These are phyloP conservation scores for Eutrema heterophyllum DNA, from an alignment of 345 rosid genomes.

Conservation along the genomic window DNA sequence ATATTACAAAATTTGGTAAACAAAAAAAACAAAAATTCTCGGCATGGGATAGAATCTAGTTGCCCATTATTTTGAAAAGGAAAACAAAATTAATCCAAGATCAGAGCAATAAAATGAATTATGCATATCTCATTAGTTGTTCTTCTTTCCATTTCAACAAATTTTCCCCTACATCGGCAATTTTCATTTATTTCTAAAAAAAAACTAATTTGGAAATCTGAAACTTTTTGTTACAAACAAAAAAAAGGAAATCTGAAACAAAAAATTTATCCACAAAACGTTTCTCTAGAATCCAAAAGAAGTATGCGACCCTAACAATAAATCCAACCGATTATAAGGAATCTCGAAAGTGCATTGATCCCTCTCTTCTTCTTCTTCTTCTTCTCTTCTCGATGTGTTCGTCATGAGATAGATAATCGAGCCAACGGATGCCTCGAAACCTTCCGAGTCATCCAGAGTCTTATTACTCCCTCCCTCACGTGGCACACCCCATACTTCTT, in stretches of 20 bases:
- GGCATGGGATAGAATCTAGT: too few relatives aligned
- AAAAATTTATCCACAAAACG: background rate
- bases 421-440: background rate
- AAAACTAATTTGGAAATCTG: background rate
- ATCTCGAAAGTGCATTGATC: background rate
- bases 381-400: slow-evolving; percentile 4
- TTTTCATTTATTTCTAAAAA: background rate
- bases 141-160: too few relatives aligned
- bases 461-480: background rate
- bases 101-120: too few relatives aligned
- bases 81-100: too few relatives aligned
- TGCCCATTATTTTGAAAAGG: too few relatives aligned
- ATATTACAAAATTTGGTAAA: too few relatives aligned
- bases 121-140: too few relatives aligned
- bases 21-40: too few relatives aligned
- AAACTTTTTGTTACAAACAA: too few relatives aligned
- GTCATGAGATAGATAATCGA: background rate
- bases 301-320: background rate
- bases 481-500: background rate
- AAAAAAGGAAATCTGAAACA: background rate
- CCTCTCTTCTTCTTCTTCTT: background rate
- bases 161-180: background rate
- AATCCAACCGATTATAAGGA: background rate
- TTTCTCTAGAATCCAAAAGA: background rate
- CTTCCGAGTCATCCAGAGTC: background rate